Conservation (phyloP, 106 monocot genomes). For the Apostasia ramifera region DNA sequence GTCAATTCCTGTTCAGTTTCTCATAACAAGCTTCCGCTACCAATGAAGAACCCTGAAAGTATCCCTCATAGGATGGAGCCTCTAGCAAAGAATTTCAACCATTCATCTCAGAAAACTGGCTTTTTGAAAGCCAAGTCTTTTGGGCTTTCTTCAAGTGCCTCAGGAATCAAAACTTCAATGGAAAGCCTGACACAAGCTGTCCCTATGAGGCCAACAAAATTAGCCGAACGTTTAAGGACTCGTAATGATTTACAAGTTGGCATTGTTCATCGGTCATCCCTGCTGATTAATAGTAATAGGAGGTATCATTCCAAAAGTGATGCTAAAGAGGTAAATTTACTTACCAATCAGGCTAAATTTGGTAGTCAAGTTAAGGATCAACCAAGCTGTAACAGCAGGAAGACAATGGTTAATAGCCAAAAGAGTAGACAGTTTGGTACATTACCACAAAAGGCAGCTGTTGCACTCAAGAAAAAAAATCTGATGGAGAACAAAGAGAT, state of each 20-base stretch:
- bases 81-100: constrained; percentile 61
- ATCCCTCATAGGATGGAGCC: constrained; percentile 71
- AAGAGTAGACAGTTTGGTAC: constrained; percentile 36
- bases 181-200: constrained; percentile 11
- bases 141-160: constrained; percentile 18
- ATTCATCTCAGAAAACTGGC: constrained; percentile 11
- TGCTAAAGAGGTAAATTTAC: constrained; percentile 27
- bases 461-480: constrained; percentile 65
- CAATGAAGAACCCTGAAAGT: constrained; percentile 43
- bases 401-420: constrained; percentile 13
- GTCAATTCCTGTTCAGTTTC: constrained; percentile 35
- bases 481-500: constrained; percentile 41
- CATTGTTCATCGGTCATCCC: constrained; percentile 13
- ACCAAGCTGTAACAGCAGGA: constrained; percentile 14
- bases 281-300: neutral
- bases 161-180: constrained; percentile 20
- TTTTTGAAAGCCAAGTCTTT: constrained; percentile 13
- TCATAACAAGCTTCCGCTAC: constrained; percentile 54
- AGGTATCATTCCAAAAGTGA: constrained; percentile 22
- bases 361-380: constrained; percentile 50
- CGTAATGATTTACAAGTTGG: constrained; percentile 27
- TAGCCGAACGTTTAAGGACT: constrained; percentile 23
- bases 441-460: constrained; percentile 17
- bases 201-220: constrained; percentile 19
- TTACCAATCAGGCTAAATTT: constrained; percentile 42